phyloP scores from a whole-genome alignment of 1,139 yeast genomes.

The Geotrichum cucujoidarum region DNA sequence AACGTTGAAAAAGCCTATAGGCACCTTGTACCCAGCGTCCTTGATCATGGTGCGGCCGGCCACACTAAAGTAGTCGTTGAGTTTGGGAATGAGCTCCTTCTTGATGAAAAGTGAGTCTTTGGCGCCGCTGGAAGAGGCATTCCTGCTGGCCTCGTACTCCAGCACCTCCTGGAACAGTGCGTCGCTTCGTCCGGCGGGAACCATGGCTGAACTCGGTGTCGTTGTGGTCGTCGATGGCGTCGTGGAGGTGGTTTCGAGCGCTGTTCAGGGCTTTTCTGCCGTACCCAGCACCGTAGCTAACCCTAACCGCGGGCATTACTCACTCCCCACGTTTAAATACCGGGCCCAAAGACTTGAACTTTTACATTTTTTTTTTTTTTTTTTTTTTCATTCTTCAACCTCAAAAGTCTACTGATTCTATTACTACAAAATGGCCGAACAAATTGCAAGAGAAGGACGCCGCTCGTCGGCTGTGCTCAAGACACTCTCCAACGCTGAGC shows the following conservation, averaged over 20 bases:
- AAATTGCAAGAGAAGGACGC: constrained; percentile 74
- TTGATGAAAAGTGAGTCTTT: not conserved
- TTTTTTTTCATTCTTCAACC: not conserved
- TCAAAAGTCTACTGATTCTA: not conserved
- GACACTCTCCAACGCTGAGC: constrained; percentile 64
- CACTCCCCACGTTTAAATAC: not conserved
- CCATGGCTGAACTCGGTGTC: not conserved
- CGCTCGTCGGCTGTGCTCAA: constrained; percentile 74
- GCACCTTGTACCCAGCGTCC: not conserved
- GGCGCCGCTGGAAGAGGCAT: not conserved
- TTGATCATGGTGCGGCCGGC: not conserved
- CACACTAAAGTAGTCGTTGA: constrained; percentile 1
- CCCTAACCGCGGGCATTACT: not conserved
- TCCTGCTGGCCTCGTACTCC: not conserved
- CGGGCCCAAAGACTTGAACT: not conserved
- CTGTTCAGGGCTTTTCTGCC: no score
- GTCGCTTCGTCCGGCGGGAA: not conserved
- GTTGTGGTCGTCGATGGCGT: not conserved
- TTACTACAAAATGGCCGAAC: constrained; percentile 48
- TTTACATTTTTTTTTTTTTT: not conserved
- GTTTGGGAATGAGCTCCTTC: not conserved
- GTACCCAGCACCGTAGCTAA: not conserved
- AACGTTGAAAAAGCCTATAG: not conserved
- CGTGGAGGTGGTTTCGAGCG: no score
- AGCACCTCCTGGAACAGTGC: not conserved